Conservation (phyloP, 495 filamentous ascomycete species). For the Lentithecium fluviatile region DNA sequence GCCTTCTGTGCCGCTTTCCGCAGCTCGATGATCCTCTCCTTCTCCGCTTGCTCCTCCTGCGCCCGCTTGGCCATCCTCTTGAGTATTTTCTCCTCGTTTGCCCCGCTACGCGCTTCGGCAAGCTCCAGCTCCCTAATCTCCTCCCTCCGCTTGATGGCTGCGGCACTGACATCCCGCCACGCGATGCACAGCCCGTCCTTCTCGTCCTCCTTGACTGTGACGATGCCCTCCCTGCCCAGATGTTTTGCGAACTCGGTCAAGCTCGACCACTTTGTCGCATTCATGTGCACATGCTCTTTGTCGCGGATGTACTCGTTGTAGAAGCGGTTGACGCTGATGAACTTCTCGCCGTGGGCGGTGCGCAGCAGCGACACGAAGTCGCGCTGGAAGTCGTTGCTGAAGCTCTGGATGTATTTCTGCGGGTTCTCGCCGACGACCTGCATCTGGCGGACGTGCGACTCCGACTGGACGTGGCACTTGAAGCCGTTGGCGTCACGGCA, state of each 20-base stretch:
- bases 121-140: slow-evolving; percentile 78
- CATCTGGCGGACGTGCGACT: slow-evolving; percentile 83
- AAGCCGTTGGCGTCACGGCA: slow-evolving; percentile 71
- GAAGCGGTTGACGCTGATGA: slow-evolving; percentile 81
- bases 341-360: slow-evolving; percentile 83
- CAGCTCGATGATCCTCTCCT: slow-evolving; percentile 44
- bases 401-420: slow-evolving; percentile 74
- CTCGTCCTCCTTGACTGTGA: slow-evolving; percentile 82
- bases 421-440: slow-evolving; percentile 80
- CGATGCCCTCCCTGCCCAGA: slow-evolving; percentile 79
- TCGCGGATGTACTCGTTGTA: slow-evolving; percentile 84
- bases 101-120: slow-evolving; percentile 85
- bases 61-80: slow-evolving; percentile 77
- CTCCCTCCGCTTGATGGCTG: slow-evolving; percentile 75
- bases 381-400: slow-evolving; percentile 69
- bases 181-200: slow-evolving; percentile 76
- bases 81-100: slow-evolving; percentile 77
- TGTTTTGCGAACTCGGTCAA: slow-evolving; percentile 86
- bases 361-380: slow-evolving; percentile 75
- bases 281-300: slow-evolving; percentile 90
- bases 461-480: slow-evolving; percentile 75
- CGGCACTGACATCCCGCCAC: slow-evolving; percentile 89
- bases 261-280: slow-evolving; percentile 79
- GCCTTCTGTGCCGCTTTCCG: slow-evolving; percentile 12
- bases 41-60: slow-evolving; percentile 52